Evolutionary conservation across 129 eudicot species (phyloP).

Genomic region (Flaveria robusta): DNA sequence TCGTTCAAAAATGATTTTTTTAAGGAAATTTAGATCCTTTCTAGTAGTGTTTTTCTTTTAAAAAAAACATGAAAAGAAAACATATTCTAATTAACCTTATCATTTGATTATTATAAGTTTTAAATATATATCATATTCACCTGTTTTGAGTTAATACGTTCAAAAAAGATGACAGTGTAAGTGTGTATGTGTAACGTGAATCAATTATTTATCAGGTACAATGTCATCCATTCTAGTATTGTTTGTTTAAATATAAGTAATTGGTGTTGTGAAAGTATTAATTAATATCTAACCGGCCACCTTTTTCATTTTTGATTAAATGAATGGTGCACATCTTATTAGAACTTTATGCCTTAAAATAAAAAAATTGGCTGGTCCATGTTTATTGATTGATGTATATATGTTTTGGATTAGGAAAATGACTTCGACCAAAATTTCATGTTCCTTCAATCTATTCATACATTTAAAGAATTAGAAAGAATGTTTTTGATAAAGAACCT

Average conservation of each 20-base stretch:
- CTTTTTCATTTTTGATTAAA: neutral
- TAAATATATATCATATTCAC: too few relatives aligned
- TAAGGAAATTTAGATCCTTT: too few relatives aligned
- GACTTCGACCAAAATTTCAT: neutral
- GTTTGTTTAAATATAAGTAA: neutral
- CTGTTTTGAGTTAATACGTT: too few relatives aligned
- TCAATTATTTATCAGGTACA: neutral
- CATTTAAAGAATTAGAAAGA: slow-evolving; percentile 1
- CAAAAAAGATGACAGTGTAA: too few relatives aligned
- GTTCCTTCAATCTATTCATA: neutral
- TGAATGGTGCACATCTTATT: neutral
- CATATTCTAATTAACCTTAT: too few relatives aligned
- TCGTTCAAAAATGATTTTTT: too few relatives aligned
- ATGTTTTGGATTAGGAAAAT: neutral
- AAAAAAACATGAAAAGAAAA: too few relatives aligned
- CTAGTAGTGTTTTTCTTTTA: too few relatives aligned
- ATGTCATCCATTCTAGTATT: too few relatives aligned
- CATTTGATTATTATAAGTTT: too few relatives aligned
- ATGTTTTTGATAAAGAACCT: neutral
- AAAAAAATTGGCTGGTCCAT: neutral
- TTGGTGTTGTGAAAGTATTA: neutral
- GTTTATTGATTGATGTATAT: neutral
- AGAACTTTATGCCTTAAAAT: neutral
- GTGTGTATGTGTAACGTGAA: too few relatives aligned
- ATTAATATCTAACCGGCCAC: neutral